Base-by-base conservation (phyloP, 2,329 filamentous ascomycete genomes). In the Ophiostoma ulmi region DNA sequence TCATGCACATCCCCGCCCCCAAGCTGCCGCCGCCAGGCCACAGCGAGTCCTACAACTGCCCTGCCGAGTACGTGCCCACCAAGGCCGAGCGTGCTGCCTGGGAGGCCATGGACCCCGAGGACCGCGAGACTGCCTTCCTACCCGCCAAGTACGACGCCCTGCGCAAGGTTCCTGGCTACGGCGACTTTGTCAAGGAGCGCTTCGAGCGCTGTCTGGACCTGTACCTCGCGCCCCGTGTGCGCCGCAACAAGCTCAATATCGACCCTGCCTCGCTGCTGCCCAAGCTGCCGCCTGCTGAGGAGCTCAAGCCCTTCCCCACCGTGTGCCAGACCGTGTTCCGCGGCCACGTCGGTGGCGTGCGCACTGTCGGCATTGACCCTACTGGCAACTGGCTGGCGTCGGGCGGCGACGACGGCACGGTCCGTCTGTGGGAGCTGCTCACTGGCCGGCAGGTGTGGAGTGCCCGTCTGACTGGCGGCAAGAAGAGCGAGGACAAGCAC, bases 131-230 rank as follows among this genome's bases (percentile, higher is more conserved):
- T 78, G 91, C 97, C 67, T 99, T 93, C 76, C 81, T 99, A 44
- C 92, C 96, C 1, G 88, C 88, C 72, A 89, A 93, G 77, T 92
- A 93, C 78, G 89, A 91, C 75, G 90, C 95, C 1, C 83, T 99
- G 70, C 90, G 95, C 73, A 93, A 93, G 78, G 95, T 98, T 7
- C 95, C 96, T 68, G 96, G 91, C 20, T 99, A 97, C 78, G 91
- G 91, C 68, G 87, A 86, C 70, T 93, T 97, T 75, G 89, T 99
- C 78, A 97, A 97, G 80, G 95, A 99, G 80, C 90, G 94, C 75
- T 99, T 99, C 76, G 94, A 99, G 80, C 87, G 96, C 74, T 98
- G 93, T 79, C 83, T 99, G 75, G 96, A 99, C 80, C 86, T 99
- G 22, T 99, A 99, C 79, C 86, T 99, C 72, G 95, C 96, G 20